Evolutionary conservation across 2,329 filamentous ascomycete species (phyloP).

Genomic region (Nigrospora oryzae): DNA sequence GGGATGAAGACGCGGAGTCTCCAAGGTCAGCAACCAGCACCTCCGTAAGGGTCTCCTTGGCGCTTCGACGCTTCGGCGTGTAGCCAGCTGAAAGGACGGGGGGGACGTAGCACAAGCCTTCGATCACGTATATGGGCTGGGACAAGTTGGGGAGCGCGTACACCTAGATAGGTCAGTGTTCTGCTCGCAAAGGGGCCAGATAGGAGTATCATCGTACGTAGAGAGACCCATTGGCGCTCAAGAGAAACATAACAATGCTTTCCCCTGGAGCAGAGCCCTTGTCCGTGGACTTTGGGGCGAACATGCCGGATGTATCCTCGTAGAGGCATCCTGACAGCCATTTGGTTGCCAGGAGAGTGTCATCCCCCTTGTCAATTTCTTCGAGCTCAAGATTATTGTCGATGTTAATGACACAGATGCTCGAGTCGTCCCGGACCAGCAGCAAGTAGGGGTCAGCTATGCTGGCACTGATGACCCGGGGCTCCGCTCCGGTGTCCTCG

Average conservation of each 20-base stretch:
- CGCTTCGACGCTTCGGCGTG: constrained; percentile 58
- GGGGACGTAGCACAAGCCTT: constrained; percentile 71
- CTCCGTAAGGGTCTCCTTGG: constrained; percentile 68
- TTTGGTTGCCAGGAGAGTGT: constrained; percentile 48
- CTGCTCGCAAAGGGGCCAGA: neutral
- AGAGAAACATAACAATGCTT: constrained; percentile 64
- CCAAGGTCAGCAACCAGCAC: constrained; percentile 80
- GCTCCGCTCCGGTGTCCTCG: constrained; percentile 77
- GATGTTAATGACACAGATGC: constrained; percentile 69
- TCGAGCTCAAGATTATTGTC: constrained; percentile 79
- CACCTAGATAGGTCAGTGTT: constrained; percentile 42
- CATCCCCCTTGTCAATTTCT: constrained; percentile 60
- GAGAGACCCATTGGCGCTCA: constrained; percentile 67
- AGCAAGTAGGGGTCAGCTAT: constrained; percentile 83
- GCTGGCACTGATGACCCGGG: constrained; percentile 69
- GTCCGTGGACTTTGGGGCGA: constrained; percentile 32
- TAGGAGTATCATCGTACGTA: constrained; percentile 46
- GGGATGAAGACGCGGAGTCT: constrained; percentile 58
- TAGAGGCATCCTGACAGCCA: constrained; percentile 85
- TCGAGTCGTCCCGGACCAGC: constrained; percentile 75
- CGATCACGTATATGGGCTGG: constrained; percentile 63
- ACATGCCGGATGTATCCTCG: constrained; percentile 51
- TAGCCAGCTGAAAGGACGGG: constrained; percentile 67
- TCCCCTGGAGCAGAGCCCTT: constrained; percentile 30
- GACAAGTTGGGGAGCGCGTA: constrained; percentile 69